phyloP scores from a whole-genome alignment of 1,284 basidiomycete genomes.

The Ustilago xerochloae region DNA sequence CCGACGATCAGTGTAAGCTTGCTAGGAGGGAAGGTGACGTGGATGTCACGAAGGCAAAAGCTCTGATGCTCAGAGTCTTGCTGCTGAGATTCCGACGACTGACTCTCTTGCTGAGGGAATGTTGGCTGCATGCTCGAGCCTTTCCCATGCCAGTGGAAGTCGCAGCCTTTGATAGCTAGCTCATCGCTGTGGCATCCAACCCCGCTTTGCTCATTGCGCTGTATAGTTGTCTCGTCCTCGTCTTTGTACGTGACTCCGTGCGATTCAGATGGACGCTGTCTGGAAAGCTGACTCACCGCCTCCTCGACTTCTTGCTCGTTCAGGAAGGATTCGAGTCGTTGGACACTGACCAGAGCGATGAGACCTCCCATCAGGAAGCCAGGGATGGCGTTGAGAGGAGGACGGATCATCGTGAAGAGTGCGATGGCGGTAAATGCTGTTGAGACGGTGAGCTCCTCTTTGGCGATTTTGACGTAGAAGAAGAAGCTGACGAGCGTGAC shows the following conservation, averaged over 20 bases:
- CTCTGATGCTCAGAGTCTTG: neutral
- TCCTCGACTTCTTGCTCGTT: constrained; percentile 80
- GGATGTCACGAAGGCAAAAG: constrained; percentile 44
- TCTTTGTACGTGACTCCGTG: constrained; percentile 71
- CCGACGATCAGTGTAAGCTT: constrained; percentile 57
- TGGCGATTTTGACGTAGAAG: constrained; percentile 54
- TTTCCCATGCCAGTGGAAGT: constrained; percentile 23
- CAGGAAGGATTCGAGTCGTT: constrained; percentile 84
- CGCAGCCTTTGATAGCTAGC: constrained; percentile 21
- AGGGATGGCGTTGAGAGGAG: constrained; percentile 70
- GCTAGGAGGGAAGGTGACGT: constrained; percentile 42
- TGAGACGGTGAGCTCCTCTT: constrained; percentile 52
- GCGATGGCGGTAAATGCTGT: constrained; percentile 58
- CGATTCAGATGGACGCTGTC: neutral
- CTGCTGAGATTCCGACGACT: neutral
- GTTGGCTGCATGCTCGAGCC: constrained; percentile 4
- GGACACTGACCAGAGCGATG: constrained; percentile 76
- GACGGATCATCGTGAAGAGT: constrained; percentile 52
- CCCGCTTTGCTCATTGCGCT: constrained; percentile 74
- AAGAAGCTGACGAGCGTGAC: constrained; percentile 60
- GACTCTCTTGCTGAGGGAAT: neutral
- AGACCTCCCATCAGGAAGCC: constrained; percentile 61
- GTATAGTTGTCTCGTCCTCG: constrained; percentile 48
- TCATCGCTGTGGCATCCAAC: constrained; percentile 63
- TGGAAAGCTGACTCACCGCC: constrained; percentile 30